Evolutionary conservation across 2,329 filamentous ascomycete genomes (phyloP).

Genomic region (Rhytidhysteron rufulum): DNA sequence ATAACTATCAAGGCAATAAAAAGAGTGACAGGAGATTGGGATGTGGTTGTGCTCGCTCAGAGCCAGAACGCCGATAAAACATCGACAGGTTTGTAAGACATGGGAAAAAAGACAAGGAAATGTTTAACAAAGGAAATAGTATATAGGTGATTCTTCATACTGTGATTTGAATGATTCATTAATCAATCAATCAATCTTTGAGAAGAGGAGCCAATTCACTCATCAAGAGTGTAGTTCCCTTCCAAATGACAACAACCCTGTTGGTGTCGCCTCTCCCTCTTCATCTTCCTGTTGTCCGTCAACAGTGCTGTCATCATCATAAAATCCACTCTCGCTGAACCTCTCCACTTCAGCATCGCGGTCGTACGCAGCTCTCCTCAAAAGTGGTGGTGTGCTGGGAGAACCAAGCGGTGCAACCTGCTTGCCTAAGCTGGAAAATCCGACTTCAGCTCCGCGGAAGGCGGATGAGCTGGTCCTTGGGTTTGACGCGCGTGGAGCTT

Average conservation of each 20-base stretch:
- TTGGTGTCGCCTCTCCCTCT: not conserved
- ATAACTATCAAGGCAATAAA: no score
- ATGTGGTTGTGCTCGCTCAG: no score
- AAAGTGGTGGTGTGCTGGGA: constrained; percentile 51
- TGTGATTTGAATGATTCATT: not conserved
- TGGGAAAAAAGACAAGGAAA: not conserved
- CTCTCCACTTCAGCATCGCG: constrained; percentile 53
- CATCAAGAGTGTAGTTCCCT: not conserved
- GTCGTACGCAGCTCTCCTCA: constrained; percentile 56
- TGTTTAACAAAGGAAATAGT: constrained; percentile 1
- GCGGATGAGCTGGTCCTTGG: constrained; percentile 25
- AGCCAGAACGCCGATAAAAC: no score
- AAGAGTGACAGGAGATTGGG: no score
- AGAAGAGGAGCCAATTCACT: not conserved
- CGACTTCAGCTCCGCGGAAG: constrained; percentile 11
- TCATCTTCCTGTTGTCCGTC: constrained; percentile 33
- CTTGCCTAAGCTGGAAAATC: constrained; percentile 29
- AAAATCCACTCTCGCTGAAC: constrained; percentile 45
- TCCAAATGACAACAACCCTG: constrained; percentile 1
- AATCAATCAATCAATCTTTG: not conserved
- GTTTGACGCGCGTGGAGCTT: constrained; percentile 34
- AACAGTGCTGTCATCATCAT: constrained; percentile 49
- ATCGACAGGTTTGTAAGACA: no score
- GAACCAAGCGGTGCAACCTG: constrained; percentile 11
- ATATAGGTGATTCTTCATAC: not conserved